Evolutionary conservation across 225 moss, liverwort and hornwort species (phyloP).

Genomic region (Straminergon stramineum): DNA sequence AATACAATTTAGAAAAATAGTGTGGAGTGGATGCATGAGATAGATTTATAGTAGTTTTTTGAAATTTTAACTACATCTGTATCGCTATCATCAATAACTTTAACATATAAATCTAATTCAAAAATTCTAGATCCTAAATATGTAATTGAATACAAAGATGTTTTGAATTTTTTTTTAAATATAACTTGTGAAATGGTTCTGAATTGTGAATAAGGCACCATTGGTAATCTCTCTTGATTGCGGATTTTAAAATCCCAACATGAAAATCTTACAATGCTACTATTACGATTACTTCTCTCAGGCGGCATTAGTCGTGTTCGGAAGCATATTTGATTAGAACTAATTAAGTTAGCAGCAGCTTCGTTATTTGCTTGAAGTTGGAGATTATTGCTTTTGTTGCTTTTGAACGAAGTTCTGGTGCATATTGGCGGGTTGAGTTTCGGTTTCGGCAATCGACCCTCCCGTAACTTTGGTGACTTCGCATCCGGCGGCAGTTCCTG

Average conservation of each 20-base stretch:
- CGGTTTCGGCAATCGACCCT: neutral
- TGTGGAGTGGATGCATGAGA: neutral
- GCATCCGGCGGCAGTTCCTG: neutral
- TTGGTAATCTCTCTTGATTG: no score
- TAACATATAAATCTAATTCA: neutral
- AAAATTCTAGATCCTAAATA: neutral
- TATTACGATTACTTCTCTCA: neutral
- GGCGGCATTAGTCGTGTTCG: neutral
- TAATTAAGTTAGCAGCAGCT: neutral
- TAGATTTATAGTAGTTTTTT: neutral
- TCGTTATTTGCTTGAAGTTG: neutral
- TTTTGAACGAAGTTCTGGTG: neutral
- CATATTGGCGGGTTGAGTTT: neutral
- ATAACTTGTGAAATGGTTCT: neutral
- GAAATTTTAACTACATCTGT: neutral
- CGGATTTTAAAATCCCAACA: neutral
- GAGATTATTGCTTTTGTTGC: neutral
- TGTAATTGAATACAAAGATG: neutral
- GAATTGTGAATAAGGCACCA: neutral
- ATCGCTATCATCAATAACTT: neutral
- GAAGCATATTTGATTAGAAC: no score
- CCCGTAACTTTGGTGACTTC: neutral
- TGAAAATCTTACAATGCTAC: neutral
- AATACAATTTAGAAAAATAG: neutral
- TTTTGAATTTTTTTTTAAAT: neutral